These are phyloP conservation scores for Aspergillus sp. DNA, from an alignment of 2,329 filamentous ascomycete species.

Conservation along the genomic window DNA sequence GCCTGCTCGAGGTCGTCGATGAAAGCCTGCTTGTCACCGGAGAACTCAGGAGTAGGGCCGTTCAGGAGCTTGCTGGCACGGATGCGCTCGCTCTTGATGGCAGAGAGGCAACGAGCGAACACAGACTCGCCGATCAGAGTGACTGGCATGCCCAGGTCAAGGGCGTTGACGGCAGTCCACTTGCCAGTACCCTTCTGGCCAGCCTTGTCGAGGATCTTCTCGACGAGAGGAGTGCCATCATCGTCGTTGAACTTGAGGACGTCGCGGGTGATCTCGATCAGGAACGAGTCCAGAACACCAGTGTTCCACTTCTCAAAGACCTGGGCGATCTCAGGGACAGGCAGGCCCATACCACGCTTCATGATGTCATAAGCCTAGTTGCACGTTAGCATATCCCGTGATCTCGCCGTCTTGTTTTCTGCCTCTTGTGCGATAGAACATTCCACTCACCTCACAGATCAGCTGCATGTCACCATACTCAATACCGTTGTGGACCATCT, in stretches of 20 bases:
- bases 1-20: slow-evolving; percentile 97
- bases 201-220: slow-evolving; percentile 98
- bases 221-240: slow-evolving; percentile 82
- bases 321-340: slow-evolving; percentile 92
- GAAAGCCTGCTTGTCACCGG: slow-evolving; percentile 89
- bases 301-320: slow-evolving; percentile 96
- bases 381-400: not conserved
- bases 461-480: slow-evolving; percentile 99
- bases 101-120: slow-evolving; percentile 88
- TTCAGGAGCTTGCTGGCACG: slow-evolving; percentile 76
- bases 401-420: too few relatives aligned
- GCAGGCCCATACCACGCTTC: slow-evolving; percentile 92
- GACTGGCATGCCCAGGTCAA: slow-evolving; percentile 97
- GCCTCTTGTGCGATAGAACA: not conserved
- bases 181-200: slow-evolving; percentile 99
- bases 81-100: slow-evolving; percentile 88
- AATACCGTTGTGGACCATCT: slow-evolving; percentile 99
- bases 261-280: slow-evolving; percentile 98
- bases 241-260: slow-evolving; percentile 99
- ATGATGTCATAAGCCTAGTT: slow-evolving; percentile 95
- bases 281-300: slow-evolving; percentile 97
- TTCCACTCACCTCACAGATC: slow-evolving; percentile 80
- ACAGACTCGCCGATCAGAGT: slow-evolving; percentile 97
- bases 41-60: slow-evolving; percentile 76
- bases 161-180: slow-evolving; percentile 99